Conservation (phyloP, 495 filamentous ascomycete genomes). For the Cercophora sp. region DNA sequence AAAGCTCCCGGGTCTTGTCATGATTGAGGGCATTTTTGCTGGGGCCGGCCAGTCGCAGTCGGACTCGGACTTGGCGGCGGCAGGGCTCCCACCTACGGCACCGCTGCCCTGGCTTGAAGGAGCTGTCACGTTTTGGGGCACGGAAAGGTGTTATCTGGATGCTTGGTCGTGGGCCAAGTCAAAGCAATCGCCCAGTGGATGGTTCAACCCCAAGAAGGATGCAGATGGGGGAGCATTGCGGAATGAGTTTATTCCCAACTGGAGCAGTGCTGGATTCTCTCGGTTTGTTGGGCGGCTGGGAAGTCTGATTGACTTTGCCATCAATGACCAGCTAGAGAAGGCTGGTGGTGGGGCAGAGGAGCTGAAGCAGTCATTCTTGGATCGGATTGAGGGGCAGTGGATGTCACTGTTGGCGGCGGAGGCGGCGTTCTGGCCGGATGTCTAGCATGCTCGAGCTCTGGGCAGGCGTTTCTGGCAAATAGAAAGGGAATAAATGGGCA, state of each 20-base stretch:
- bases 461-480: background rate
- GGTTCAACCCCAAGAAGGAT: constrained; percentile 30
- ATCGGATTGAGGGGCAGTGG: constrained; percentile 30
- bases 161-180: constrained; percentile 56
- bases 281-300: constrained; percentile 46
- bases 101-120: constrained; percentile 52
- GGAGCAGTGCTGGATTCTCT: constrained; percentile 57
- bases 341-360: constrained; percentile 10
- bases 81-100: constrained; percentile 3
- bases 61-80: background rate
- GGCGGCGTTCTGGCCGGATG: constrained; percentile 32
- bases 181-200: constrained; percentile 23
- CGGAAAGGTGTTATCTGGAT: constrained; percentile 60
- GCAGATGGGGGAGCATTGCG: constrained; percentile 60
- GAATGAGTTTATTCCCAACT: constrained; percentile 62
- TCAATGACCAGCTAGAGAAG: constrained; percentile 17
- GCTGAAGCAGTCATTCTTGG: constrained; percentile 22
- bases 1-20: constrained; percentile 25
- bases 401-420: constrained; percentile 32
- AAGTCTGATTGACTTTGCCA: constrained; percentile 28
- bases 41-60: constrained; percentile 6
- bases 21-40: constrained; percentile 37
- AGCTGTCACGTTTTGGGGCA: constrained; percentile 68
- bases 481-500: too few species aligned
- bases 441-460: constrained; percentile 5